Evolutionary conservation across 305 asterid species (phyloP).

Genomic region (Fraxinus dipetala): DNA sequence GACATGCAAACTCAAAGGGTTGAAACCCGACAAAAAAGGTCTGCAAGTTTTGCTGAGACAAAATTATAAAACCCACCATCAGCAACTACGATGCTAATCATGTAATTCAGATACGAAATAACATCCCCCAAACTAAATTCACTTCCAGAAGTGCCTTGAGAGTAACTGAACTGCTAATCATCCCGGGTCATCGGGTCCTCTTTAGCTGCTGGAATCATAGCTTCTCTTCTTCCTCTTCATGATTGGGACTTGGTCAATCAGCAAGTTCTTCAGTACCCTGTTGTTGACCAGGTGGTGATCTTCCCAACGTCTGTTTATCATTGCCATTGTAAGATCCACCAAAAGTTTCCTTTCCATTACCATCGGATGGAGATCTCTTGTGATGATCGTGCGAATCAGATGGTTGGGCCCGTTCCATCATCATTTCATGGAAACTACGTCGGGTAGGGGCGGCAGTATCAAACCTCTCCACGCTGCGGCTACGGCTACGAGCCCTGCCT

Average conservation of each 20-base stretch:
- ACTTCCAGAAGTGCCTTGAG: neutral
- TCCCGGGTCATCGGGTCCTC: slow-evolving; percentile 3
- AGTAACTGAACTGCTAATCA: neutral
- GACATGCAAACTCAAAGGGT: neutral
- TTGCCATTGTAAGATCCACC: neutral
- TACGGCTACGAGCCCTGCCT: slow-evolving; percentile 27
- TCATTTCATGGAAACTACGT: slow-evolving; percentile 45
- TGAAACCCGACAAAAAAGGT: neutral
- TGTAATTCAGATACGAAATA: neutral
- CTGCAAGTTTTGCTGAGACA: neutral
- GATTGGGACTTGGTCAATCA: neutral
- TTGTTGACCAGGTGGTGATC: slow-evolving; percentile 11
- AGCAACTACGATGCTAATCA: slow-evolving; percentile 25
- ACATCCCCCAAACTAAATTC: neutral
- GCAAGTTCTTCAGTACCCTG: neutral
- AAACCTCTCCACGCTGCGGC: slow-evolving; percentile 43
- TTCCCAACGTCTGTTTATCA: slow-evolving; percentile 13
- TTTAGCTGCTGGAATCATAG: slow-evolving; percentile 25
- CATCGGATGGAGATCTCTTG: neutral
- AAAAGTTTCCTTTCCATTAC: neutral
- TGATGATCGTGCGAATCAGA: neutral
- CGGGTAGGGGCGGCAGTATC: slow-evolving; percentile 26
- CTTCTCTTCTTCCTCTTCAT: slow-evolving; percentile 28
- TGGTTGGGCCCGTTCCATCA: slow-evolving; percentile 31
- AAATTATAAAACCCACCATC: slow-evolving; percentile 18